Base-by-base conservation (phyloP, 2,329 filamentous ascomycete genomes). In the Aureobasidium sp. region DNA sequence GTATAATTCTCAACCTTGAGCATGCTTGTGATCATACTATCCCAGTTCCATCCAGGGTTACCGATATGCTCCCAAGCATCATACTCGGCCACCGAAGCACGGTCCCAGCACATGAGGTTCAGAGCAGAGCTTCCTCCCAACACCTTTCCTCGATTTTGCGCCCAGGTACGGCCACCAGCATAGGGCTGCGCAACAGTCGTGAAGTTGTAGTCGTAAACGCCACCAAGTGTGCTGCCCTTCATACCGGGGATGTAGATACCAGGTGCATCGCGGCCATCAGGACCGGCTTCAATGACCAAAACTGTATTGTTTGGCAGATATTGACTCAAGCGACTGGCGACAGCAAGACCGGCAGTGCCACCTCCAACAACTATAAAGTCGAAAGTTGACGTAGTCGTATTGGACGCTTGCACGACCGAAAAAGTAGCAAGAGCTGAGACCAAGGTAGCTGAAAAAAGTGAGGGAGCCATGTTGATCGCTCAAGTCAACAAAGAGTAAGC, bases 131-230 rank as follows among this genome's bases (percentile, higher is more conserved):
- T 72, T 1, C 76, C 76, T 21, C 75, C 75, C 1, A 77, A 63
- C 1, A 69, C 67, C 57, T 71, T 72, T 11, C 75, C 76, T 27
- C 73, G 65, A 10, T 70, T 85, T 68, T 86, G 54, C 9, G 41
- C 42, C 54, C 54, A 75, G 3, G 71, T 65, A 1, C 78, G 74
- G 15, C 72, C 71, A 16, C 74, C 73, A 5, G 79, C 73, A n/a
- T 67, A 66, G 1, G 69, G 55, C 57, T 80, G 78, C 0, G 76
- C 69, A 5, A 76, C 68, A 0, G 78, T 77, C 0, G 77, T 78
- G 57, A 80, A 75, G 67, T 79, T 79, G 74, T 75, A 78, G 62
- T 78, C 67, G 41, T 66, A 68, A 9, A 42, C 52, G n/a, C 62
- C 65, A 5, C 67, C 66, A 3, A 69, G 62, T 2, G 62, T 63